phyloP scores from a whole-genome alignment of 1,284 basidiomycete genomes.

The Butyriboletus regius region DNA sequence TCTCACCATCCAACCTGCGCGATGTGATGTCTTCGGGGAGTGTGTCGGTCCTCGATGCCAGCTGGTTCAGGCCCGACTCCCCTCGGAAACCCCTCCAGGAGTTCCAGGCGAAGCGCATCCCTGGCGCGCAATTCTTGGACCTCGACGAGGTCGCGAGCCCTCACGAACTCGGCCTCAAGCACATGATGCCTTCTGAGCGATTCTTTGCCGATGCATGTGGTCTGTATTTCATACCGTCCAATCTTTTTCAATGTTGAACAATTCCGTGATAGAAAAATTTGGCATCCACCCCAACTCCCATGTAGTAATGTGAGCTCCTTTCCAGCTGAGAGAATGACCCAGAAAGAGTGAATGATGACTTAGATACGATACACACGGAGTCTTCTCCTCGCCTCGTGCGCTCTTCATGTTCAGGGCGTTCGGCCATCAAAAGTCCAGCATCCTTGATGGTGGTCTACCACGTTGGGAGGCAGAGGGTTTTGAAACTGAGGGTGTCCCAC shows the following conservation, averaged over 20 bases:
- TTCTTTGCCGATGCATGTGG: constrained; percentile 77
- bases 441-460: constrained; percentile 84
- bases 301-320: constrained; percentile 63
- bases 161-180: constrained; percentile 71
- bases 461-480: constrained; percentile 72
- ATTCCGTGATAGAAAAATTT: constrained; percentile 47
- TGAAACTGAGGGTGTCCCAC: constrained; percentile 50
- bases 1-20: constrained; percentile 47
- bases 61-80: constrained; percentile 84
- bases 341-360: constrained; percentile 9
- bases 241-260: constrained; percentile 6
- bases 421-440: constrained; percentile 75
- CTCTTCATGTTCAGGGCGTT: constrained; percentile 89
- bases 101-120: constrained; percentile 63
- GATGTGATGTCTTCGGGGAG: constrained; percentile 31
- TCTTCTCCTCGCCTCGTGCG: constrained; percentile 85
- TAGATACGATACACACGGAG: constrained; percentile 79
- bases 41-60: constrained; percentile 63
- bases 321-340: constrained; percentile 1
- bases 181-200: constrained; percentile 81
- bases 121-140: constrained; percentile 71
- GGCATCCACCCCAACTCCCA: constrained; percentile 72
- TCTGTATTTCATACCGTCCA: constrained; percentile 35
- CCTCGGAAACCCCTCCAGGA: constrained; percentile 60
- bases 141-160: constrained; percentile 71